These are phyloP conservation scores for Clausena lansium DNA, from an alignment of 345 rosid genomes.

Conservation along the genomic window DNA sequence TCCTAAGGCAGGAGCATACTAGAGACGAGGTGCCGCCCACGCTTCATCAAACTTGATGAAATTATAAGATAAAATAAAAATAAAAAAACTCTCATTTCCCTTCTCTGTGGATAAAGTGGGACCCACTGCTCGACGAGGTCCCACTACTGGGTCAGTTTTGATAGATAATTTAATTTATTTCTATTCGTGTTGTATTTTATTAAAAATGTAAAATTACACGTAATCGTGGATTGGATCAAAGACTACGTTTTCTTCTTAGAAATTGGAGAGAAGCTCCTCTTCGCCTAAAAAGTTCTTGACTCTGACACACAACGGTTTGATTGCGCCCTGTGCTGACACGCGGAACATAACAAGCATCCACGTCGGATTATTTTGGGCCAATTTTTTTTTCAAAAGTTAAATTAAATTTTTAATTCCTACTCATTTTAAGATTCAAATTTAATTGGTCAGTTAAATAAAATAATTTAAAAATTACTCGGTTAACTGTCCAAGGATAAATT, in stretches of 20 bases:
- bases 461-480: no score
- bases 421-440: no score
- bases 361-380: not conserved
- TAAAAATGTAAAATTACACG: not conserved
- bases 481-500: no score
- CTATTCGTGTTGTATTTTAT: no score
- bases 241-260: not conserved
- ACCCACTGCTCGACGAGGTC: not conserved
- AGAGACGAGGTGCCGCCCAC: slow-evolving; percentile 4
- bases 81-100: not conserved
- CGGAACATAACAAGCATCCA: not conserved
- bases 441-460: no score
- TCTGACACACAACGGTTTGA: not conserved
- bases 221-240: not conserved
- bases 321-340: not conserved
- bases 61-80: not conserved
- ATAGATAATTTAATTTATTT: not conserved
- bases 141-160: not conserved
- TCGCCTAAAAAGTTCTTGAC: not conserved
- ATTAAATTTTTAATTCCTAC: no score
- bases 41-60: not conserved
- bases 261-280: no score
- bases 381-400: no score
- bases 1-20: not conserved
- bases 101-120: slow-evolving; percentile 15